Conservation (phyloP, 441 rosid genomes). For the Manihot esculenta region DNA sequence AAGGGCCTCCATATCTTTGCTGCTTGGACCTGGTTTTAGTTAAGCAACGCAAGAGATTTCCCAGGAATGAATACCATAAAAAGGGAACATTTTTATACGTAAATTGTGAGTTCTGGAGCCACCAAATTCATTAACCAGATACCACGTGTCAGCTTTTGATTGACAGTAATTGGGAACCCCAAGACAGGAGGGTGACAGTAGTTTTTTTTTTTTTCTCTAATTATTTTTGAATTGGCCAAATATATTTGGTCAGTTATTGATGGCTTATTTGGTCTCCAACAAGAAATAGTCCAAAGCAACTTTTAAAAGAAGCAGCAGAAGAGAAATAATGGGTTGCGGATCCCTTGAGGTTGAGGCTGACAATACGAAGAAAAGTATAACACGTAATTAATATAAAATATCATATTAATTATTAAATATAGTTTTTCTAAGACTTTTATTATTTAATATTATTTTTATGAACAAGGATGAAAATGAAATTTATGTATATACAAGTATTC, state of each 20-base stretch:
- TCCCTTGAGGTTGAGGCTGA: not conserved
- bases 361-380: not conserved
- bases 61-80: not conserved
- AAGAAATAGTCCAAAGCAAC: conserved; percentile 1
- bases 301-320: not conserved
- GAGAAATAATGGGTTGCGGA: not conserved
- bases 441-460: too few relatives aligned
- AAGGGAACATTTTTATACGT: too few relatives aligned
- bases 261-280: not conserved
- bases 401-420: too few relatives aligned
- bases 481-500: too few relatives aligned
- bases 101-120: not conserved
- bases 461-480: too few relatives aligned
- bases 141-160: not conserved
- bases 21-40: not conserved
- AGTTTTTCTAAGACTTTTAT: too few relatives aligned
- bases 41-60: not conserved
- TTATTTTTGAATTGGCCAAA: not conserved
- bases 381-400: not conserved
- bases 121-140: not conserved
- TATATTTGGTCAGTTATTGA: not conserved
- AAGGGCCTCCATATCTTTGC: conserved; percentile 38
- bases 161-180: not conserved
- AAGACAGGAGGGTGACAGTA: not conserved
- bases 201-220: not conserved